These are phyloP conservation scores for Penicillium riverlandense DNA, from an alignment of 495 filamentous ascomycete genomes.

Conservation along the genomic window DNA sequence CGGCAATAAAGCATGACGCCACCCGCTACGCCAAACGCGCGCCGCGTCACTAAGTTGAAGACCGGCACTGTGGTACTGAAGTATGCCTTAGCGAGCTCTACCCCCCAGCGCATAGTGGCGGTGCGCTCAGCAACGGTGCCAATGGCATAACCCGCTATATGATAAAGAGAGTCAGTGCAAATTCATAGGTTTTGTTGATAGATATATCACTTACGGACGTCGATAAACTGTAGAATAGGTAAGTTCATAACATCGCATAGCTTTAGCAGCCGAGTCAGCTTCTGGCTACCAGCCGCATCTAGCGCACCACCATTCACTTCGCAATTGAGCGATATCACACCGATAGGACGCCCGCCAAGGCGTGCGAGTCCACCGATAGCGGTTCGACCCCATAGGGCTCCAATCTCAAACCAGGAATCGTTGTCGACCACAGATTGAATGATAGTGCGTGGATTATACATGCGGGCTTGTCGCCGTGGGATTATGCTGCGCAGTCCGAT, in stretches of 20 bases:
- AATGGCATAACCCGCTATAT: conserved; percentile 51
- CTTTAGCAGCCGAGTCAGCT: conserved; percentile 50
- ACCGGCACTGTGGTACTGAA: conserved; percentile 52
- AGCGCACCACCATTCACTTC: conserved; percentile 55
- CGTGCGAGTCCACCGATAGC: conserved; percentile 53
- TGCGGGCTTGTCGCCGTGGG: conserved; percentile 48
- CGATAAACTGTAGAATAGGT: conserved; percentile 55
- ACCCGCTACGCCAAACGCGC: conserved; percentile 54
- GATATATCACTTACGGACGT: conserved; percentile 37
- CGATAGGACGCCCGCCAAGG: conserved; percentile 47
- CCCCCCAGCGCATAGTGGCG: conserved; percentile 56
- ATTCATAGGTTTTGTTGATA: not conserved
- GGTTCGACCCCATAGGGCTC: conserved; percentile 52
- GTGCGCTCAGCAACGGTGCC: conserved; percentile 56
- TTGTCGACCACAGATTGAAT: conserved; percentile 49
- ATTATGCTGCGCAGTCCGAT: conserved; percentile 47
- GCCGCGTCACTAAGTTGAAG: conserved; percentile 51
- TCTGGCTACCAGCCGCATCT: conserved; percentile 52
- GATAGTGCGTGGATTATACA: conserved; percentile 52
- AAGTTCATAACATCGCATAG: conserved; percentile 59
- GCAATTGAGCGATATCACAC: conserved; percentile 50
- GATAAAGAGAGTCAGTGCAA: not conserved
- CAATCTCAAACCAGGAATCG: conserved; percentile 56
- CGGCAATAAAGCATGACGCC: conserved; percentile 55
- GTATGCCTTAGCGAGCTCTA: conserved; percentile 52